A percentile compares a stretch with the other conserved stretches of the same genome.
Evolutionary conservation across 2,329 filamentous ascomycete species (phyloP).

Genomic region (Neonectria punicea): DNA sequence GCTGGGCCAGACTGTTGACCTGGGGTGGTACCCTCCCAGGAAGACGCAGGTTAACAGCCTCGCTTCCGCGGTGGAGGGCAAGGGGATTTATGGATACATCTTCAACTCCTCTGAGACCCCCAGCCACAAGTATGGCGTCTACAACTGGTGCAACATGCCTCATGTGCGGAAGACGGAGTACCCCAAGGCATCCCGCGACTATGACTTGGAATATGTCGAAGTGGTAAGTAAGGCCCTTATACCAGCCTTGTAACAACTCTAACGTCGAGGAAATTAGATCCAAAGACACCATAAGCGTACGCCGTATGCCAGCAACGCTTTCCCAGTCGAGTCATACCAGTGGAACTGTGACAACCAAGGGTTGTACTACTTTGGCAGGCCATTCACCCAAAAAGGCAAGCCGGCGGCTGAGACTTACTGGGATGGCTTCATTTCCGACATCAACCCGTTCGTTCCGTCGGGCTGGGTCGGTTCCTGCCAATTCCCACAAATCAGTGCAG

Average conservation of each 20-base stretch:
- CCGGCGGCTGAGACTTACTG: slow-evolving; percentile 69
- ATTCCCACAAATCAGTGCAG: slow-evolving; percentile 82
- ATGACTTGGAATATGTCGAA: slow-evolving; percentile 78
- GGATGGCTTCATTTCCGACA: slow-evolving; percentile 67
- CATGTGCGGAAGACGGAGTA: slow-evolving; percentile 79
- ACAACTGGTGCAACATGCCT: slow-evolving; percentile 91
- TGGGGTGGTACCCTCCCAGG: slow-evolving; percentile 68
- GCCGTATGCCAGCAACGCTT: slow-evolving; percentile 80
- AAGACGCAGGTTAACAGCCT: slow-evolving; percentile 70
- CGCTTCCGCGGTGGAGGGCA: slow-evolving; percentile 62
- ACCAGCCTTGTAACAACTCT: background rate
- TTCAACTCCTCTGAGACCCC: slow-evolving; percentile 75
- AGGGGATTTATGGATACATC: slow-evolving; percentile 77
- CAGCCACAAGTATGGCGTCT: slow-evolving; percentile 66
- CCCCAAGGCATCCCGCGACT: slow-evolving; percentile 61
- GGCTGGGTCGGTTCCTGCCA: slow-evolving; percentile 81
- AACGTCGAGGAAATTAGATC: slow-evolving; percentile 58
- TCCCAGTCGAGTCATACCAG: slow-evolving; percentile 75
- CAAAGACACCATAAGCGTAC: slow-evolving; percentile 89
- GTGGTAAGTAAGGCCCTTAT: slow-evolving; percentile 61
- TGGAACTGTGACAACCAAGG: slow-evolving; percentile 80
- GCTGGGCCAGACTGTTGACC: slow-evolving; percentile 46
- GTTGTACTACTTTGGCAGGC: slow-evolving; percentile 75
- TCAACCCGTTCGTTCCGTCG: slow-evolving; percentile 73
- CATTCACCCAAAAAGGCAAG: slow-evolving; percentile 57